A percentile compares a stretch with the other conserved stretches of the same genome.
phyloP scores from a whole-genome alignment of 495 filamentous ascomycete genomes.

The Entonaema liquescens region DNA sequence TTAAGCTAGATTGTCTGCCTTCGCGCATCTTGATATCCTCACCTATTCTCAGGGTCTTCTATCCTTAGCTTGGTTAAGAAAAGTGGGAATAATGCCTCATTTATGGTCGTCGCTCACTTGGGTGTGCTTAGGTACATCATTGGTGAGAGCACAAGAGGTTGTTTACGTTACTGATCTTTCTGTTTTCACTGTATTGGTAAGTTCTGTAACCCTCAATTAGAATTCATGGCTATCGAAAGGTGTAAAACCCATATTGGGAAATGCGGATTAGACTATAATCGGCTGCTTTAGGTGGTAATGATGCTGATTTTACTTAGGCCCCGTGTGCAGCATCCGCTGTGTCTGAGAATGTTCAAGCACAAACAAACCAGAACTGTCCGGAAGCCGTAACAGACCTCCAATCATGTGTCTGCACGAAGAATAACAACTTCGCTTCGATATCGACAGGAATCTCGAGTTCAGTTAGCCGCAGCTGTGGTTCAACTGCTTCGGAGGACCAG shows the following conservation, averaged over 20 bases:
- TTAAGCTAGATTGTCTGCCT: not conserved
- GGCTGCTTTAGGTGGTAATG: constrained; percentile 1
- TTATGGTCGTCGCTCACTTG: constrained; percentile 21
- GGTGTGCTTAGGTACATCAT: constrained; percentile 22
- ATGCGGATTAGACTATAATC: not conserved
- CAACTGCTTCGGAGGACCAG: constrained; percentile 56
- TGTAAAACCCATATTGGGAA: not conserved
- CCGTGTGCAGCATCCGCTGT: constrained; percentile 57
- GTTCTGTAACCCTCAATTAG: not conserved
- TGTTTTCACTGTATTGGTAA: constrained; percentile 54
- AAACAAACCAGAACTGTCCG: constrained; percentile 54
- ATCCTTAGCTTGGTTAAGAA: not conserved
- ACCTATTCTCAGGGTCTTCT: not conserved
- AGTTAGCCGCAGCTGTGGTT: constrained; percentile 52
- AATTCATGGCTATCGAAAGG: not conserved
- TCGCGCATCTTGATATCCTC: not conserved
- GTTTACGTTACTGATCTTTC: constrained; percentile 57
- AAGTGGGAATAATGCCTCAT: constrained; percentile 18
- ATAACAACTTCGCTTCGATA: constrained; percentile 55
- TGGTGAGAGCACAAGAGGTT: constrained; percentile 41
- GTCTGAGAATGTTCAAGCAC: constrained; percentile 50
- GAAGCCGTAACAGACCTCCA: constrained; percentile 51
- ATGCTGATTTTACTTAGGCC: constrained; percentile 45
- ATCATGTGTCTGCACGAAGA: constrained; percentile 60
- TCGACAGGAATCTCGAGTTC: constrained; percentile 48